These are phyloP conservation scores for Cryptococcus sp. DNA, from an alignment of 1,284 basidiomycete genomes.

Conservation along the genomic window DNA sequence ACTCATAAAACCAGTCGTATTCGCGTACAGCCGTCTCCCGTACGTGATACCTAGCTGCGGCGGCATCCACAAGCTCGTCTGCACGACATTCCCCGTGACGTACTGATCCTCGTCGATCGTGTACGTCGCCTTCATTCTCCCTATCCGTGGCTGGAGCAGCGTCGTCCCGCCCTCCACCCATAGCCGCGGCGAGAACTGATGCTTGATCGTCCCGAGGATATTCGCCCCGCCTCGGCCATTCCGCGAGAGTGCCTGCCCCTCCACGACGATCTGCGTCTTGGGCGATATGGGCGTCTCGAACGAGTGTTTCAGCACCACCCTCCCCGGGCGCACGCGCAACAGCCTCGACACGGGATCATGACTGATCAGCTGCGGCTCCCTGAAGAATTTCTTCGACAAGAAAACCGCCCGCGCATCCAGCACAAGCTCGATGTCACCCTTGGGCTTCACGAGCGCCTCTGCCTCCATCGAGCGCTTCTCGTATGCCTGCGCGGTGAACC, in stretches of 20 bases:
- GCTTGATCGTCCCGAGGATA: slow-evolving; percentile 53
- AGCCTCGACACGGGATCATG: slow-evolving; percentile 38
- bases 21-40: slow-evolving; percentile 49
- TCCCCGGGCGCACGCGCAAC: slow-evolving; percentile 33
- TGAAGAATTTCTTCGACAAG: slow-evolving; percentile 32
- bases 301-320: slow-evolving; percentile 47
- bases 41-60: slow-evolving; percentile 52
- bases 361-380: slow-evolving; percentile 30
- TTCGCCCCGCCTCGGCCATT: slow-evolving; percentile 52
- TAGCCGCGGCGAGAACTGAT: slow-evolving; percentile 52
- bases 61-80: slow-evolving; percentile 37
- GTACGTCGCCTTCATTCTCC: slow-evolving; percentile 52
- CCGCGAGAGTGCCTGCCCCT: slow-evolving; percentile 49
- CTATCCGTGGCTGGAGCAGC: slow-evolving; percentile 50
- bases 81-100: slow-evolving; percentile 45
- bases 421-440: slow-evolving; percentile 42
- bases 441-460: slow-evolving; percentile 54
- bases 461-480: slow-evolving; percentile 51
- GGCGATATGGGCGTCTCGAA: slow-evolving; percentile 45
- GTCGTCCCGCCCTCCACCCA: slow-evolving; percentile 46
- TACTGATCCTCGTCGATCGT: slow-evolving; percentile 51
- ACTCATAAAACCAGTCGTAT: slow-evolving; percentile 50
- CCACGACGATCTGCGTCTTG: slow-evolving; percentile 39
- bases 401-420: slow-evolving; percentile 48
- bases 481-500: slow-evolving; percentile 51